Percentiles rank a stretch among this genome's conserved stretches.
Conservation (phyloP, 768 basidiomycete species). For the Mycena rebaudengoi region DNA sequence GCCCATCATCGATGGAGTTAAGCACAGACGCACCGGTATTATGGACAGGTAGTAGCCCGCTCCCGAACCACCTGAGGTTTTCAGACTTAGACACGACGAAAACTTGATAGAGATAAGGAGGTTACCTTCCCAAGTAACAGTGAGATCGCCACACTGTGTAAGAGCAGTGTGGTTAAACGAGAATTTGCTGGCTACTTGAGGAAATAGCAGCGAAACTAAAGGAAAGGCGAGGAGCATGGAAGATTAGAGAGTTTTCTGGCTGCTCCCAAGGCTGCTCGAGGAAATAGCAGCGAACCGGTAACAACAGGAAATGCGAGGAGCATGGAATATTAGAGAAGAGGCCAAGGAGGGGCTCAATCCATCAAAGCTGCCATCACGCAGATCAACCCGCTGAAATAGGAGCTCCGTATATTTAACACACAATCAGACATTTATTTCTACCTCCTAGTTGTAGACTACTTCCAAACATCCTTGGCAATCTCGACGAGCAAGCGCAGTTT, state of each 20-base stretch:
- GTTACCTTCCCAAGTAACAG: constrained; percentile 39
- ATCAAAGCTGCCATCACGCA: not conserved
- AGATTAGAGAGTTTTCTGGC: no score
- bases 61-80: constrained; percentile 21
- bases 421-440: not conserved
- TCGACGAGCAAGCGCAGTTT: constrained; percentile 56
- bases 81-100: not conserved
- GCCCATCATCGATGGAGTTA: no score
- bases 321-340: not conserved
- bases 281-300: no score
- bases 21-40: constrained; percentile 52
- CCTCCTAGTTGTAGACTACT: constrained; percentile 12
- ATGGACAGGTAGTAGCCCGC: constrained; percentile 38
- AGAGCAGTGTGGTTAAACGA: constrained; percentile 51
- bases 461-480: constrained; percentile 58
- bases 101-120: not conserved
- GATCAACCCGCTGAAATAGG: not conserved
- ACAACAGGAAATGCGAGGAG: constrained; percentile 13
- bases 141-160: constrained; percentile 69
- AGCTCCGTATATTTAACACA: no score
- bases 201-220: constrained; percentile 20
- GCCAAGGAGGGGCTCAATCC: not conserved
- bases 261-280: no score
- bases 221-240: constrained; percentile 21
- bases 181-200: constrained; percentile 52